These are phyloP conservation scores for Saksenaea oblongispora DNA, from an alignment of 371 early-diverging fungal species.

Conservation along the genomic window DNA sequence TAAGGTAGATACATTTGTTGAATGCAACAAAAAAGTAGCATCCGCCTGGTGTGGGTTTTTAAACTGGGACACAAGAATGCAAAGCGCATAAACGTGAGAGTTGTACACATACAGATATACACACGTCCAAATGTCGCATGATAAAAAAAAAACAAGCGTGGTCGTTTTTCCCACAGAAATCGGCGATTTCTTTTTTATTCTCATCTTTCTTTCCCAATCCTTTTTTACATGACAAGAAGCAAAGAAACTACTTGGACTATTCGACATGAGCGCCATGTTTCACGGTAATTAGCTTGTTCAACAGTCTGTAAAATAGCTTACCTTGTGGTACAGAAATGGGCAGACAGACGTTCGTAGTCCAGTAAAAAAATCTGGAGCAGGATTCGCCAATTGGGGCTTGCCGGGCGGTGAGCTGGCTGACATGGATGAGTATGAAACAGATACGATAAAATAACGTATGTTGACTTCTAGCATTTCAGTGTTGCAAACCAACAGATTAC, in stretches of 20 bases:
- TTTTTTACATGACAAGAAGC: slow-evolving; percentile 2
- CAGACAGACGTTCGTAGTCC: slow-evolving; percentile 11
- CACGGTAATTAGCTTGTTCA: background rate
- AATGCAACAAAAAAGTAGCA: too few relatives aligned
- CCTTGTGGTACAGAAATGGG: slow-evolving; percentile 4
- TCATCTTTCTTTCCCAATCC: background rate
- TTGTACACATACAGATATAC: background rate
- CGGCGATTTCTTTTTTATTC: background rate
- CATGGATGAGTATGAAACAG: slow-evolving; percentile 12
- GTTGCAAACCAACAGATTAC: background rate
- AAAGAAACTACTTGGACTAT: background rate
- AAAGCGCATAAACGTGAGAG: too few relatives aligned
- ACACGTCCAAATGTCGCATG: background rate
- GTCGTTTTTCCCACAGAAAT: background rate
- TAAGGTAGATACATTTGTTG: too few relatives aligned
- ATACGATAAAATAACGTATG: background rate
- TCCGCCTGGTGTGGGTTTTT: too few relatives aligned
- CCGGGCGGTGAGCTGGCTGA: slow-evolving; percentile 11
- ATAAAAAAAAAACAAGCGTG: background rate
- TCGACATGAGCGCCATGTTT: background rate
- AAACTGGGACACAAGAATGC: too few relatives aligned
- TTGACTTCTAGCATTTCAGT: background rate
- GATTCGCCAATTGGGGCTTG: slow-evolving; percentile 16
- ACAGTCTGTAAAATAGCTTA: background rate
- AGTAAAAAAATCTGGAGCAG: slow-evolving; percentile 15